Base-by-base conservation (phyloP, 805 yeast genomes). In the Kodamaea laetipori region DNA sequence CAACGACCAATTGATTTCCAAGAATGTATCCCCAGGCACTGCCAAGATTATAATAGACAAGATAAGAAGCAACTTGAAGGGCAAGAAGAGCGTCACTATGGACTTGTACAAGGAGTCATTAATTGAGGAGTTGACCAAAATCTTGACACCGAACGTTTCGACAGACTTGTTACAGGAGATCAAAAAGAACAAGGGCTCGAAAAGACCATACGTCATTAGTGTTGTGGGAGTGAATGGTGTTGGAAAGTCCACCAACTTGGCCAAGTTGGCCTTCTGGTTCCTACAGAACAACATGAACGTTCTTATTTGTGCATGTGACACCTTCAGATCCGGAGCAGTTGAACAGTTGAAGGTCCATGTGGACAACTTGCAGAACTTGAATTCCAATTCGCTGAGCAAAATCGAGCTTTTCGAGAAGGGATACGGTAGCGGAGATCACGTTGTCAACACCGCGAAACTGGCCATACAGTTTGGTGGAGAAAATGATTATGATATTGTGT, bases 151-250 rank as follows among this genome's bases (percentile, higher is more conserved):
- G 11, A 87, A 90, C 48, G 87, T 94, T 2, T 88, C 97, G 1
- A 81, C 90, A 1, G 95, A 94, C 59, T 66, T 92, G 46, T 73
- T 92, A 26, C 86, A 87, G 52, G 95, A 89, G 55, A 86, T 94
- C 42, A 83, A 84, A 54, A 57, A 67, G 23, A 67, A 69, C 16
- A 52, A 58, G 9, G 51, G 50, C 13, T 8, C 63, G 7, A 59
- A 62, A 4, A 61, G 78, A 6, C 97, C 99, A 2, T 92, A 88
- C 53, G 97, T 92, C n/a, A 88, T 92, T 44, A 90, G 97, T 0
- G 92, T 92, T 16, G 98, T 92, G 18, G 99, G 99, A 32, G 99
- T 92, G 15, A 92, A 92, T 63, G 99, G 99, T 35, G 99, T 92
- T 31, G 99, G 99, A 10, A 92, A 92, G 64, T 92, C 98, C 0